Evolutionary conservation across 75 land plant genomes (phyloP), one percentile per base, ranked within the genome.

Genomic region (Pseudotsuga menziesii): DNA sequence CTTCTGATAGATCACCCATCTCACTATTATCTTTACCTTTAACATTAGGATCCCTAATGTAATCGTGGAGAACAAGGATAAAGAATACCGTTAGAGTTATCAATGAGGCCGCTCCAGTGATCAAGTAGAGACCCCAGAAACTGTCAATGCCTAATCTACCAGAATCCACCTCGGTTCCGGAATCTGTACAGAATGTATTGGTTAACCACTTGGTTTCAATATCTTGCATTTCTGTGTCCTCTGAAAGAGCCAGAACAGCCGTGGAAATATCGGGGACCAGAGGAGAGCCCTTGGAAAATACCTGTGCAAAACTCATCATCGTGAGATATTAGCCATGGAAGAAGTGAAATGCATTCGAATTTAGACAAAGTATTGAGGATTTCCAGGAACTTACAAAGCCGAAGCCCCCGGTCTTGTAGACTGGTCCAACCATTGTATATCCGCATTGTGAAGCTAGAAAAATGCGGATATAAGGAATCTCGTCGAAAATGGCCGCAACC

Each of bases 81-180:
- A 39, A 39, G 73, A 75, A 84, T 0, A 82, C 4, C 13, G 85
- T 5, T 60, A 83, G 75, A 56, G 83, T 73, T 2, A 83, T 5
- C 3, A 79, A 25, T 2, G 91, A 89, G 13, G 81, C 85, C n/a
- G 32, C 54, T 19, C 84, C 88, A n/a, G 88, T 85, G 26, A 91
- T 77, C 4, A 85, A 61, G 57, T 85, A 91, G 26, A 91, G 85
- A 29, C 85, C 94, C 88, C 86, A 85, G 76, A 91, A 91, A 77
- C 86, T 88, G 13, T 60, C 36, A 26, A 84, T 67, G 58, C 69
- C 57, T 19, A 90, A 73, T 1, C 15, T 80, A 61, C 19, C 79
- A 61, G 57, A 86, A 13, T 13, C 44, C 19, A 25, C 61, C 56
- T 19, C 76, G 52, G 8, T 25, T 27, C 52, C 85, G 20, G 44